A percentile compares a stretch with the other conserved stretches of the same genome.
Conservation (phyloP, 345 rosid genomes). For the Salix koriyanagi region DNA sequence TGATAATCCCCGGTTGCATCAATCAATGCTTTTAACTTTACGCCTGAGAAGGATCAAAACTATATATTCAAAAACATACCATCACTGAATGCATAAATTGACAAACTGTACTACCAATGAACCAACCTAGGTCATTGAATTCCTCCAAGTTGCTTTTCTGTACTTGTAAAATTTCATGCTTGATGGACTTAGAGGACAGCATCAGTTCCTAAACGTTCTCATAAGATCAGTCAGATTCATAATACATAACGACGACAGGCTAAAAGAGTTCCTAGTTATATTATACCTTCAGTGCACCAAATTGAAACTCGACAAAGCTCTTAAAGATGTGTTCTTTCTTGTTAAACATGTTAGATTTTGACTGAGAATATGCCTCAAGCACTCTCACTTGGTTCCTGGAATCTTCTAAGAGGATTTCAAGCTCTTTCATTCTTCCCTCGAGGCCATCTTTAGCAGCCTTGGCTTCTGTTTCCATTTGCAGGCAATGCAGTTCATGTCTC, state of each 20-base stretch:
- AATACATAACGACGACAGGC: neutral
- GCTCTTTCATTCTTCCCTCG: slow-evolving; percentile 47
- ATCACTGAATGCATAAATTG: neutral
- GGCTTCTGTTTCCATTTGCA: slow-evolving; percentile 56
- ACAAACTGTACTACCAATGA: neutral
- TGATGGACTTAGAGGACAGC: slow-evolving; percentile 50
- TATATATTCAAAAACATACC: neutral
- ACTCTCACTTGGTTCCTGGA: slow-evolving; percentile 44
- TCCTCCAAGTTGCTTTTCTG: slow-evolving; percentile 50
- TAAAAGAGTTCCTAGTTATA: neutral
- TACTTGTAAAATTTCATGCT: slow-evolving; percentile 51
- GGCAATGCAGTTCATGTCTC: slow-evolving; percentile 41
- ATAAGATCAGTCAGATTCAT: slow-evolving; percentile 11
- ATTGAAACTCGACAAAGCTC: slow-evolving; percentile 41
- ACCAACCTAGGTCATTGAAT: slow-evolving; percentile 53
- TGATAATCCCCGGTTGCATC: slow-evolving; percentile 68
- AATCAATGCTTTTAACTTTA: slow-evolving; percentile 45
- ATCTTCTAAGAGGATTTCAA: slow-evolving; percentile 34
- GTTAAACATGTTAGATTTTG: slow-evolving; percentile 43
- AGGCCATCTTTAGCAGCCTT: slow-evolving; percentile 37
- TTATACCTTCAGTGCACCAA: slow-evolving; percentile 56
- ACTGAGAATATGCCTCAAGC: slow-evolving; percentile 42
- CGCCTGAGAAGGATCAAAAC: slow-evolving; percentile 38
- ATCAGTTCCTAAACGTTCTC: slow-evolving; percentile 53
- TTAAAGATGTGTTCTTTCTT: slow-evolving; percentile 45